Evolutionary conservation across 768 basidiomycete species (phyloP).

Genomic region (Boletus tylopilopsis): DNA sequence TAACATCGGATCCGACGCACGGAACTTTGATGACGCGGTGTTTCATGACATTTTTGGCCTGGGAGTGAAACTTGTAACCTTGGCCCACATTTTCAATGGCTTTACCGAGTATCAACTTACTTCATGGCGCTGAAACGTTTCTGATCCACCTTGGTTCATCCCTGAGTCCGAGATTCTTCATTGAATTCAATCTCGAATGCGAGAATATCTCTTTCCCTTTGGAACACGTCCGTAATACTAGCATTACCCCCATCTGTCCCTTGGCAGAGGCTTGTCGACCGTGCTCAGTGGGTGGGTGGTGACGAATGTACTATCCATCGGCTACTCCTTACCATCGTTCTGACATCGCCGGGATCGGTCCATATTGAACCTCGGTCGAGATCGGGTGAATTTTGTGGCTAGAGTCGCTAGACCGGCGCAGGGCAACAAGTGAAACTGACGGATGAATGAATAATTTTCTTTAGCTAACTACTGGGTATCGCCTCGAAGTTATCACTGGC

Average conservation of each 20-base stretch:
- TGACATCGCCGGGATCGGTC: too few species aligned
- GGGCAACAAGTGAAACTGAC: too few species aligned
- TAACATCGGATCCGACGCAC: background rate
- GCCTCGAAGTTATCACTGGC: too few species aligned
- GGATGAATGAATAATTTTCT: too few species aligned
- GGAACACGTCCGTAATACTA: slow-evolving; percentile 9
- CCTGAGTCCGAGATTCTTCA: slow-evolving; percentile 22
- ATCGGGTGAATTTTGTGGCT: background rate
- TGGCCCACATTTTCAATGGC: slow-evolving; percentile 10
- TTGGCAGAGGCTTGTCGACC: too few species aligned
- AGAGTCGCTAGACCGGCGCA: too few species aligned
- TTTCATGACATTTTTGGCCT: slow-evolving; percentile 4
- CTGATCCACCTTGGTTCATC: slow-evolving; percentile 22
- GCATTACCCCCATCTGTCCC: slow-evolving; percentile 4
- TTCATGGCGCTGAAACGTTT: slow-evolving; percentile 22
- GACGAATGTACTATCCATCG: slow-evolving; percentile 6
- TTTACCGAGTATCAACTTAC: slow-evolving; percentile 9
- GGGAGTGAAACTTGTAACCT: slow-evolving; percentile 3
- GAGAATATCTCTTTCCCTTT: slow-evolving; percentile 15
- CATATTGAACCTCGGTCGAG: too few species aligned
- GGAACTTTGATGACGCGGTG: background rate
- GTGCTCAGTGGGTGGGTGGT: too few species aligned
- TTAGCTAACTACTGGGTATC: too few species aligned
- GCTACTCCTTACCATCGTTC: too few species aligned
- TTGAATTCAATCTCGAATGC: slow-evolving; percentile 22